Evolutionary conservation across 768 basidiomycete genomes (phyloP).

Genomic region (Mycena olivaceomarginata): DNA sequence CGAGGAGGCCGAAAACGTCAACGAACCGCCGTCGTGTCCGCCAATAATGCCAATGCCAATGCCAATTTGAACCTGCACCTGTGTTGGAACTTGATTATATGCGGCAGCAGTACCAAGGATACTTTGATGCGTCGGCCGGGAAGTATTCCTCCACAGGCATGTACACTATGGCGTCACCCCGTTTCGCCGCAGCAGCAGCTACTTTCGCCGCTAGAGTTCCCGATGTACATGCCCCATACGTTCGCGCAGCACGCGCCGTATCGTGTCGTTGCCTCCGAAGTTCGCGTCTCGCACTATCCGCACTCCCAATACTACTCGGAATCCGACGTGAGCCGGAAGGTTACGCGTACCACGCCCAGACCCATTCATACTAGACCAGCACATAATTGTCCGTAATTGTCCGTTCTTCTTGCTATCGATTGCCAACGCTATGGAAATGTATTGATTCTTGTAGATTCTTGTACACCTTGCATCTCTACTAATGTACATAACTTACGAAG

Average conservation of each 20-base stretch:
- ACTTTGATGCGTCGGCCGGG: neutral
- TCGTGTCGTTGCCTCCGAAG: neutral
- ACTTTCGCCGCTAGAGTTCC: conserved; percentile 12
- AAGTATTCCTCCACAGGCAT: neutral
- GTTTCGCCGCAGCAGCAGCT: neutral
- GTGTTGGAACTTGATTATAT: neutral
- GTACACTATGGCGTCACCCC: neutral
- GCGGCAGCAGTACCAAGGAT: neutral
- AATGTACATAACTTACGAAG: neutral
- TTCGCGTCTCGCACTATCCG: neutral
- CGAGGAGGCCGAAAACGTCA: too few species aligned
- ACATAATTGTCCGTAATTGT: neutral
- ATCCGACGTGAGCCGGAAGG: neutral
- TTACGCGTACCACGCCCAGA: neutral
- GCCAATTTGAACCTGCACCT: neutral
- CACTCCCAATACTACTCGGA: conserved; percentile 5
- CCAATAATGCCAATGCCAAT: neutral
- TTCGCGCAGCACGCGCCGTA: conserved; percentile 8
- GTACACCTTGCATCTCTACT: neutral
- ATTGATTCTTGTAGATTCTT: neutral
- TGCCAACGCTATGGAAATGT: neutral
- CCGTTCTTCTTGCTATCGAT: neutral
- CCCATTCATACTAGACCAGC: neutral
- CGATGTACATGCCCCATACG: neutral
- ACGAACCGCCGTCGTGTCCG: neutral